Evolutionary conservation across 129 eudicot genomes (phyloP), one percentile per base, ranked within the genome.

Genomic region (Flaveria robusta): DNA sequence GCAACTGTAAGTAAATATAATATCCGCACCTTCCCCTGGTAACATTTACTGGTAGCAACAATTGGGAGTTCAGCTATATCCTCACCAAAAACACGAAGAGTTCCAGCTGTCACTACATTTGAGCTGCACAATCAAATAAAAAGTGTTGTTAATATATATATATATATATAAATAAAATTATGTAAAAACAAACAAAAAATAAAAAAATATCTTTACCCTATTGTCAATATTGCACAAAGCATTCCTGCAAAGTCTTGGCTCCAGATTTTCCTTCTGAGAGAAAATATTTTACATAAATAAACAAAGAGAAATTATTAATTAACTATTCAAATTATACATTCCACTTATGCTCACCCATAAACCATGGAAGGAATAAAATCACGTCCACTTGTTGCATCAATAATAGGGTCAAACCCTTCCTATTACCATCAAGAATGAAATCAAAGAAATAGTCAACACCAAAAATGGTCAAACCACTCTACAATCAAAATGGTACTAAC

Each of bases 301-400:
- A 11, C n/a, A 15, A 63, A 63, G 68, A 27, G 68, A 24, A n/a
- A 54, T 7, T 16, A 51, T 24, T 11, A 22, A 67, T 63, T 63
- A 27, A 27, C 43, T 34, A 63, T 60, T 26, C n/a, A 58, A 23
- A 23, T 13, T 15, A 63, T 27, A 6, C 7, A 31, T 70, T 72
- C 43, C 22, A 15, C 19, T 65, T 26, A 63, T 19, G 67, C 84
- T 80, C 88, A 95, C 99, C 97, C 97, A 79, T 95, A 95, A 78
- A 91, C 97, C 92, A 95, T 87, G 19, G 97, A 81, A 3, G 97
- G 97, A 76, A 95, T 91, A 64, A 91, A 88, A 79, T 95, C 99
- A n/a, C 89, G 89, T 46, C 99, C 97, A 80, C 90, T 83, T 54
- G 71, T 87, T 46, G 83, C 75, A 82, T 95, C 99, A 69, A 95